These are phyloP conservation scores for Tetrastigma voinierianum DNA, from an alignment of 164 flowering plant genomes.

Conservation along the genomic window DNA sequence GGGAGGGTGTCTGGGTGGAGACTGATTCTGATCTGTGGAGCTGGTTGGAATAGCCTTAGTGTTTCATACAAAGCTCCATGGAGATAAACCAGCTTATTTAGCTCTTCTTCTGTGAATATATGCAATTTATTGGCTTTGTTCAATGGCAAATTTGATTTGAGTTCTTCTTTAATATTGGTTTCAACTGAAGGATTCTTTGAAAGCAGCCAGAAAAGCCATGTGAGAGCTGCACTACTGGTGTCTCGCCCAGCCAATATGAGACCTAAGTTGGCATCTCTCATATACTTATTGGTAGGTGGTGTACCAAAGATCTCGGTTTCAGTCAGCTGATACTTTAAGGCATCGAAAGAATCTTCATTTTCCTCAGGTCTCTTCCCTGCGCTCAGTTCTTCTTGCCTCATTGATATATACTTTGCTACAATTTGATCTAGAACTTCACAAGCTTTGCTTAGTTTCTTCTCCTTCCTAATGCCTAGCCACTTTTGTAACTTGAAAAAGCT, in stretches of 20 bases:
- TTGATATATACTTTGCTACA: constrained; percentile 17
- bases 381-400: constrained; percentile 12
- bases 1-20: constrained; percentile 34
- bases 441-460: constrained; percentile 31
- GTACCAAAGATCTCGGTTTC: background rate
- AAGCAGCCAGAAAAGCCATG: constrained; percentile 50
- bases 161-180: constrained; percentile 34
- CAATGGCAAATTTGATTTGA: constrained; percentile 6
- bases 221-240: constrained; percentile 30
- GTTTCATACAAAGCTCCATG: constrained; percentile 47
- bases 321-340: constrained; percentile 16
- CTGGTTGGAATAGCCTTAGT: constrained; percentile 47
- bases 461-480: constrained; percentile 38
- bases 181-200: constrained; percentile 30
- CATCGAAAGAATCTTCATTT: constrained; percentile 10
- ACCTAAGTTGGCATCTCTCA: constrained; percentile 31
- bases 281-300: constrained; percentile 13
- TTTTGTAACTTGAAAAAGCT: constrained; percentile 38
- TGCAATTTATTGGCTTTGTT: constrained; percentile 2
- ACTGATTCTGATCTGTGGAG: constrained; percentile 34
- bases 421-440: constrained; percentile 21
- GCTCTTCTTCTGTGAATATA: constrained; percentile 19
- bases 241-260: constrained; percentile 43
- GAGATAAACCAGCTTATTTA: constrained; percentile 26
- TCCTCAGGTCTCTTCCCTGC: background rate